Base-by-base conservation (phyloP, 805 yeast genomes). In the Clavispora vitiphila region DNA sequence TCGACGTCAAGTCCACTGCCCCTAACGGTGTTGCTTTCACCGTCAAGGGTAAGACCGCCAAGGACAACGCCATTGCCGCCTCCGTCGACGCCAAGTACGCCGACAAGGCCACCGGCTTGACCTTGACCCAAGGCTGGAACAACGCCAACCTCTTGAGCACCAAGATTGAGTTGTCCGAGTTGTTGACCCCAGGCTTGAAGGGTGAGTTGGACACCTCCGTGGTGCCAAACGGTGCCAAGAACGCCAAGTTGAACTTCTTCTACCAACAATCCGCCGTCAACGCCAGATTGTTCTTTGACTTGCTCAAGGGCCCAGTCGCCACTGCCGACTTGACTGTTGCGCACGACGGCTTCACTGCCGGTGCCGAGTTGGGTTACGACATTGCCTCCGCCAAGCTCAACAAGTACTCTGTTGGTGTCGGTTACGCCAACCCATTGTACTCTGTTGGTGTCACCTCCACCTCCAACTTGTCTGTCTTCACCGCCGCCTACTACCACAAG, bases 71-170 rank as follows among this genome's bases (percentile, higher is more conserved):
- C 56, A 80, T 93, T 56, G 81, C 90, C 49, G 95, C 96, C 56
- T 80, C 84, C 61, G 72, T 93, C 45, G 98, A 93, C 72, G 86
- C 95, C 58, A 88, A 86, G 76, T 86, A 83, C 77, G 71, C 86
- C 48, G 99, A 93, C 80, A 88, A 88, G 77, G 77, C 89, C 49
- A 75, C 93, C 49, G 97, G 97, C 51, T 76, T 93, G 61, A 81
- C 96, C 52, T 74, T 93, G 62, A 89, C 96, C 56, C 98, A 93
- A 77, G 96, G 96, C 64, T 90, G 98, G 96, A 83, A 90, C 74
- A 87, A 95, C 58, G 83, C 95, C 68, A 91, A 91, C 70, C 78
- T 84, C 52, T 75, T 93, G 64, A 84, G 80, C 76, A 86, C 98
- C 74, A 91, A 88, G 78, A 77, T 93, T 57, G 97, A 91, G 76